Evolutionary conservation across 2,329 filamentous ascomycete species (phyloP).

Genomic region (Diplodia corticola): DNA sequence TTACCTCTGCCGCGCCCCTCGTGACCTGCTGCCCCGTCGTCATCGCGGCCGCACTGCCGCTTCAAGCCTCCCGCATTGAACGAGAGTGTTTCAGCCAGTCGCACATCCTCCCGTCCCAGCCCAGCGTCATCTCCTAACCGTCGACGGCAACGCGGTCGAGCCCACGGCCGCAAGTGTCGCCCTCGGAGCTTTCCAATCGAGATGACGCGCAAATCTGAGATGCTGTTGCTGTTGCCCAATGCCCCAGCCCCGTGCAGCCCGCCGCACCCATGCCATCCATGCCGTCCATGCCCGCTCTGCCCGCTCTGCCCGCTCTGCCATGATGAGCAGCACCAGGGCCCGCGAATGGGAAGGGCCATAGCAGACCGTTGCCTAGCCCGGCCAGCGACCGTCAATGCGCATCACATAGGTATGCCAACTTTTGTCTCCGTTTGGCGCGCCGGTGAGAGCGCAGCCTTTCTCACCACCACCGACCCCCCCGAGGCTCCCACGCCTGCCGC

Average conservation of each 20-base stretch:
- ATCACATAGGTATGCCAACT: conserved; percentile 12
- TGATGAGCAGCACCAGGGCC: neutral
- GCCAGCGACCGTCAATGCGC: neutral
- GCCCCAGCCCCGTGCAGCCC: neutral
- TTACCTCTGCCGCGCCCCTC: neutral
- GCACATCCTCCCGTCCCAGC: neutral
- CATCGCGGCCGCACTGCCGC: conserved; percentile 15
- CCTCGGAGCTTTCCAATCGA: conserved; percentile 15
- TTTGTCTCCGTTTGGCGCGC: neutral
- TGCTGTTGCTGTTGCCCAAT: neutral
- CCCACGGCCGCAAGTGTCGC: neutral
- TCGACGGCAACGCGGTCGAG: neutral
- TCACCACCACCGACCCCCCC: neutral
- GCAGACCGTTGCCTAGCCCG: neutral
- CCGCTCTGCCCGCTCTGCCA: too few species aligned
- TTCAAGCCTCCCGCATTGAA: conserved; percentile 4
- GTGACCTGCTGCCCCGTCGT: conserved; percentile 10
- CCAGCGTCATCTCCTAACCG: neutral
- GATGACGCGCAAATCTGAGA: conserved; percentile 19
- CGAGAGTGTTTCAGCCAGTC: neutral
- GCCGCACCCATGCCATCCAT: conserved; percentile 1
- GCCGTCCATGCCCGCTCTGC: neutral
- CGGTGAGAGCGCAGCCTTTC: neutral
- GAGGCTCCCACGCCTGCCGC: neutral
- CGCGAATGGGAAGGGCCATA: neutral